Evolutionary conservation across 1,139 yeast species (phyloP).

Genomic region (Debaryomyces nepalensis): DNA sequence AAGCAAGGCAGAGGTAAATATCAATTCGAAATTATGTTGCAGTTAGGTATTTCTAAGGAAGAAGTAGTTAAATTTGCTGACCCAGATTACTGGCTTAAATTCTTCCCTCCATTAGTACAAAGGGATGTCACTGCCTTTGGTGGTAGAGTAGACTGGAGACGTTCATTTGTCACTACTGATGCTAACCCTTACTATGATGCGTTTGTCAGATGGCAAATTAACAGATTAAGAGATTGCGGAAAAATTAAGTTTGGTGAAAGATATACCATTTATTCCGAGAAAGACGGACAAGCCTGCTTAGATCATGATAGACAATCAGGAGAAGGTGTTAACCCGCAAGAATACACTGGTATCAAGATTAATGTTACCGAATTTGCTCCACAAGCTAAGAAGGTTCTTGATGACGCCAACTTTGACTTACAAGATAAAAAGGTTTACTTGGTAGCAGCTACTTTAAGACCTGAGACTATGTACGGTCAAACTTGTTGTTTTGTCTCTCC

Average conservation of each 20-base stretch:
- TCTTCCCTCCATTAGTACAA: constrained; percentile 90
- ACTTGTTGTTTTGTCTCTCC: constrained; percentile 98
- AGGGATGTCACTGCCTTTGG: constrained; percentile 83
- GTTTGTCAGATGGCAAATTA: constrained; percentile 96
- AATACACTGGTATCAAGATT: constrained; percentile 92
- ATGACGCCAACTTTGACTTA: constrained; percentile 48
- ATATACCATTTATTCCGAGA: constrained; percentile 95
- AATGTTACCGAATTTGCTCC: constrained; percentile 64
- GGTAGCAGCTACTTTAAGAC: constrained; percentile 97
- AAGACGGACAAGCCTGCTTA: constrained; percentile 99
- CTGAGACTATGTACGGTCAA: constrained; percentile 99
- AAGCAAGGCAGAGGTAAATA: constrained; percentile 93
- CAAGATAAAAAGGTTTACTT: constrained; percentile 69
- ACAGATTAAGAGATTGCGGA: constrained; percentile 79
- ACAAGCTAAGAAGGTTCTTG: constrained; percentile 56
- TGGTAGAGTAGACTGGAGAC: constrained; percentile 98
- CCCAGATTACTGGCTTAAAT: constrained; percentile 83
- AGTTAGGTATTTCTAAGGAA: constrained; percentile 81
- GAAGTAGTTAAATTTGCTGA: constrained; percentile 90
- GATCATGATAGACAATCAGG: constrained; percentile 98
- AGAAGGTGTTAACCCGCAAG: constrained; percentile 97
- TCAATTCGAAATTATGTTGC: constrained; percentile 96
- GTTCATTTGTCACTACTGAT: constrained; percentile 94
- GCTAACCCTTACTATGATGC: constrained; percentile 94
- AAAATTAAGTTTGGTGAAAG: constrained; percentile 98